Base-by-base conservation (phyloP, 2,329 filamentous ascomycete genomes). In the Bretziella fagacearum region DNA sequence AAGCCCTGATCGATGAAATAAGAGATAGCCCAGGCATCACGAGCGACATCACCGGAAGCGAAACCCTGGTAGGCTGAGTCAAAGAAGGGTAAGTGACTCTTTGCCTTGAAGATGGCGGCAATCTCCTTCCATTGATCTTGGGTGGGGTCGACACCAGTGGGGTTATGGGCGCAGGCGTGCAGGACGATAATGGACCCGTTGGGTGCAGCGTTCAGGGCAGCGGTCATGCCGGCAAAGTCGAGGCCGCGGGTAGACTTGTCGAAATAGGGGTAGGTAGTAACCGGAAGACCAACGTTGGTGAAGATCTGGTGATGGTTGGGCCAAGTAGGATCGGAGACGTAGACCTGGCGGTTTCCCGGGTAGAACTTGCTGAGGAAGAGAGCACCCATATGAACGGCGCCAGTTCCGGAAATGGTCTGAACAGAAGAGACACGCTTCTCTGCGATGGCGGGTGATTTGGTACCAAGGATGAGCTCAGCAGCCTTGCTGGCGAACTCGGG, bases 221-320 rank as follows among this genome's bases (percentile, higher is more conserved):
- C 62, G 61, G 84, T 77, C 81, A 96, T 87, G 65, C 86, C 89
- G 51, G 82, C 77, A 58, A 94, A 87, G 65, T 96, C 86, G 45
- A 98, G 79, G 43, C 85, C 87, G 62, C 85, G 87, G 54, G 87
- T 94, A 60, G 82, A 62, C 61, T 84, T 77, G 62, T 79, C 80
- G 68, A 94, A 98, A 72, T 98, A 98, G 43, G 89, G 91, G 68
- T 98, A 98, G 54, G 76, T 76, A 55, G 79, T 79, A 56, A 85
- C 75, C 27, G 76, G 67, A 25, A 96, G 70, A 56, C 74, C 72
- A 59, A 95, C 86, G 60, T 96, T 96, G 64, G 71, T 75, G 69
- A 98, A 94, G 71, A 98, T 95, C 65, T 96, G 91, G 68, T 93
- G 80, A 77, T 98, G 91, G 69, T 98, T 98, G 55, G 83, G 86